Evolutionary conservation across 257 asterid genomes (phyloP).

Genomic region (Jasminum sambac): DNA sequence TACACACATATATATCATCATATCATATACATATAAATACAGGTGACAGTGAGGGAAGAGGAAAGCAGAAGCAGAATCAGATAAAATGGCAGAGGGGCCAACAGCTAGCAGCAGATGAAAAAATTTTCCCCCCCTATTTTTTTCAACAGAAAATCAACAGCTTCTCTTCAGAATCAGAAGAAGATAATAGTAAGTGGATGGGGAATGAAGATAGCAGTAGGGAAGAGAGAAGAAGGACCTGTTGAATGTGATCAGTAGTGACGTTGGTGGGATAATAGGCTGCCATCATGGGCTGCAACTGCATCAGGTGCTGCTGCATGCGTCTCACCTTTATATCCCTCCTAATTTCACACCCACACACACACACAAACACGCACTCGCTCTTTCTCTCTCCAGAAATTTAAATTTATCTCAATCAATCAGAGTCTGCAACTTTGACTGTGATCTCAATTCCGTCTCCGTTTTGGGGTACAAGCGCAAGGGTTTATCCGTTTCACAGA

Average conservation of each 20-base stretch:
- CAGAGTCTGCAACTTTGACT: slow-evolving; percentile 42
- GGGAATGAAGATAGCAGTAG: too few species aligned
- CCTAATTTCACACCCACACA: slow-evolving; percentile 33
- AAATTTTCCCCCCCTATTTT: background rate
- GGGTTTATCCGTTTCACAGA: slow-evolving; percentile 21
- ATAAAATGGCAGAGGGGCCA: slow-evolving; percentile 23
- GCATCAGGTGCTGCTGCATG: slow-evolving; percentile 98
- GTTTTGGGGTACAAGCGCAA: slow-evolving; percentile 21
- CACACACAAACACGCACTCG: slow-evolving; percentile 21
- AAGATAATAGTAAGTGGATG: background rate
- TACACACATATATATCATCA: too few species aligned
- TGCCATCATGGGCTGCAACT: slow-evolving; percentile 99
- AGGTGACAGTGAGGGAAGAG: slow-evolving; percentile 18
- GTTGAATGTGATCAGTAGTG: slow-evolving; percentile 99
- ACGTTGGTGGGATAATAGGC: slow-evolving; percentile 92
- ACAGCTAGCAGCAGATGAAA: slow-evolving; percentile 30
- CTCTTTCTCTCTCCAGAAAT: slow-evolving; percentile 18
- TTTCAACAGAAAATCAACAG: background rate
- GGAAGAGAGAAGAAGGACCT: slow-evolving; percentile 44
- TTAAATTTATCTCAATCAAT: background rate
- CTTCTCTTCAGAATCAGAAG: background rate
- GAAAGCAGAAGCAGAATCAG: slow-evolving; percentile 25
- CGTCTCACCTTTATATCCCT: slow-evolving; percentile 47
- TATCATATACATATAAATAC: too few species aligned
- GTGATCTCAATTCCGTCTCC: slow-evolving; percentile 22